Base-by-base conservation (phyloP, 176 grass and related monocot species). In the Triticum timopheevii region DNA sequence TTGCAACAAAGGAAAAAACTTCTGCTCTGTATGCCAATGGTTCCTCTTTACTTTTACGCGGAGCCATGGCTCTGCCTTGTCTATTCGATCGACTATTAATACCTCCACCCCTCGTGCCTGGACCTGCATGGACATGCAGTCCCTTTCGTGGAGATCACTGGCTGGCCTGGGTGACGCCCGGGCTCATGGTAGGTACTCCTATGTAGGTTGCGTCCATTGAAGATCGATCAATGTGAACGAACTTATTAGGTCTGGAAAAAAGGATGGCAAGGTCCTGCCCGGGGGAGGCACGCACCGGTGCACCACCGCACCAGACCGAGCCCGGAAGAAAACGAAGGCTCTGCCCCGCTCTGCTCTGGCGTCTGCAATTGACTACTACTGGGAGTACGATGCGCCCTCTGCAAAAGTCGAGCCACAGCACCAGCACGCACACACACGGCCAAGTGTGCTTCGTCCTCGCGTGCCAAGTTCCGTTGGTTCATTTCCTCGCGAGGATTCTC, bases 241-340 rank as follows among this genome's bases (percentile, higher is more conserved):
- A 87, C 58, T 36, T 62, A 76, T 91, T 69, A 61, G 20, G 0
- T 16, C 22, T 7, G 74, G 59, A 35, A 36, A 52, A 52, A 35
- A 3, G 1, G 22, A 1, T 42, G 7, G 20, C 10, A 25, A 67
- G 81, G 80, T 50, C n/a, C 34, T 59, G 61, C 36, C 85, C 69
- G 61, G 81, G 66, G 89, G 85, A 91, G 89, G 89, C 89, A 22
- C 27, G 27, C 74, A 54, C 47, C 27, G 27, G 47, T 56, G 74
- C 73, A 65, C 25, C 85, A 59, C 89, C 75, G 80, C 83, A 61
- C 52, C 79, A 7, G 79, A 13, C 64, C n/a, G 64, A 38, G 28
- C 15, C 33, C 28, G 4, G 10, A 23, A 69, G 31, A 71, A 31
- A 73, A 73, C 5, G 24, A 65, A 50, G 13, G 47, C 15, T 50